Percentiles rank a stretch among this genome's conserved stretches.
phyloP scores from a whole-genome alignment of 306 rosid genomes.

The barrel medic (Medicago truncatula) region DNA sequence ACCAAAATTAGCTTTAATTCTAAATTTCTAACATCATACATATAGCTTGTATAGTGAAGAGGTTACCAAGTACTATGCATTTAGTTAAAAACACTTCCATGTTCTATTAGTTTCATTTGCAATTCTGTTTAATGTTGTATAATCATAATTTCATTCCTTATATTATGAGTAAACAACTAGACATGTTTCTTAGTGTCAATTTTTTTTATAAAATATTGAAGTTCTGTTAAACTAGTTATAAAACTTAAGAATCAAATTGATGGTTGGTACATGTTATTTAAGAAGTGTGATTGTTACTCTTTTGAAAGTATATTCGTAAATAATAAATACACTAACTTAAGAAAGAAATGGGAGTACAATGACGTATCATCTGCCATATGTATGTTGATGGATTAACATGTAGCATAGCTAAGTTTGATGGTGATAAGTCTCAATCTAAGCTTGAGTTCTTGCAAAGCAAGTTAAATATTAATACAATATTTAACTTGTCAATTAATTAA shows the following conservation, averaged over 20 bases:
- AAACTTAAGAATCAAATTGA: no score
- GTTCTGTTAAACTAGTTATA: not conserved
- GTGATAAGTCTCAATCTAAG: not conserved
- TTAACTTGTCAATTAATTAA: not conserved
- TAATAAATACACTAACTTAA: no score
- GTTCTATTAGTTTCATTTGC: slow-evolving; percentile 24
- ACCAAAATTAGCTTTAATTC: slow-evolving; percentile 57
- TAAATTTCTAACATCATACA: slow-evolving; percentile 54
- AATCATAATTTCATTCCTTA: not conserved
- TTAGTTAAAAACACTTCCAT: not conserved
- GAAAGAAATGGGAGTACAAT: not conserved
- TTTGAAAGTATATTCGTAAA: no score
- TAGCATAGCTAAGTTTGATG: not conserved
- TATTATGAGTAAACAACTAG: not conserved
- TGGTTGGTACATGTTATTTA: no score
- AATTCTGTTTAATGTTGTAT: slow-evolving; percentile 12
- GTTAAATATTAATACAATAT: not conserved
- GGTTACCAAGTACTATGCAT: slow-evolving; percentile 32
- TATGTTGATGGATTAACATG: not conserved
- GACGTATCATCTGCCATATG: not conserved
- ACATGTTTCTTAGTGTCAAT: not conserved
- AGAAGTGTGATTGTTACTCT: no score
- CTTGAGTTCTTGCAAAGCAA: not conserved
- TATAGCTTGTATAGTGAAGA: slow-evolving; percentile 67
- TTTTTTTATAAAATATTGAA: not conserved